Conservation (phyloP, 2,329 filamentous ascomycete species). For the Pseudogymnoascus sp. region DNA sequence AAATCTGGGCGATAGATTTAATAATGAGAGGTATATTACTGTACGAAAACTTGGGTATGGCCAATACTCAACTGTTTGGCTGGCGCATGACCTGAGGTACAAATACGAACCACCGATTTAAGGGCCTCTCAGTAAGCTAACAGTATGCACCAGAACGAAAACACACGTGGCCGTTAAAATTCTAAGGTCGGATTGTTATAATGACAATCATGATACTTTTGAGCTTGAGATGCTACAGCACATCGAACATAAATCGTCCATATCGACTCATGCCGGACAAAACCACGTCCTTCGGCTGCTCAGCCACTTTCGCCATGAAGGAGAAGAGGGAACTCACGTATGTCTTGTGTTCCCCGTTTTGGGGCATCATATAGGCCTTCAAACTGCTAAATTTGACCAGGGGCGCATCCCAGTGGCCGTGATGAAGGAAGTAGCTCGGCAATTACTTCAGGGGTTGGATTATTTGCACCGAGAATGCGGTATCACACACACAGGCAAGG, state of each 20-base stretch:
- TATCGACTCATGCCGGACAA: background rate
- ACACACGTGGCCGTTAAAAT: background rate
- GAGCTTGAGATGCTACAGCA: background rate
- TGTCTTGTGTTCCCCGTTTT: background rate
- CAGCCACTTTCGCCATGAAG: background rate
- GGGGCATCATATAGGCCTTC: background rate
- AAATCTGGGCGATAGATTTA: background rate
- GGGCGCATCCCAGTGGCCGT: background rate
- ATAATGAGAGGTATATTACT: background rate
- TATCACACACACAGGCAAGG: constrained; percentile 20
- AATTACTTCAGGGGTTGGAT: constrained; percentile 15
- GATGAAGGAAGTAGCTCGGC: background rate
- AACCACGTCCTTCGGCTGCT: background rate
- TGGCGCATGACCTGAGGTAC: background rate
- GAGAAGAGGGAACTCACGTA: background rate
- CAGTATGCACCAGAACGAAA: background rate
- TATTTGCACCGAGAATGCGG: constrained; percentile 19
- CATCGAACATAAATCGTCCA: background rate
- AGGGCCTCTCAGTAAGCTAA: background rate
- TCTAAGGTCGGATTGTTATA: background rate
- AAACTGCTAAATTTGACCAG: background rate
- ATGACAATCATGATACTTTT: background rate
- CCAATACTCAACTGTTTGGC: background rate
- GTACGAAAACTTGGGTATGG: background rate
- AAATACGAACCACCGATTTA: background rate